Evolutionary conservation across 1,284 basidiomycete species (phyloP), one percentile per base, ranked within the genome.

Genomic region (Schizopora paradoxa): DNA sequence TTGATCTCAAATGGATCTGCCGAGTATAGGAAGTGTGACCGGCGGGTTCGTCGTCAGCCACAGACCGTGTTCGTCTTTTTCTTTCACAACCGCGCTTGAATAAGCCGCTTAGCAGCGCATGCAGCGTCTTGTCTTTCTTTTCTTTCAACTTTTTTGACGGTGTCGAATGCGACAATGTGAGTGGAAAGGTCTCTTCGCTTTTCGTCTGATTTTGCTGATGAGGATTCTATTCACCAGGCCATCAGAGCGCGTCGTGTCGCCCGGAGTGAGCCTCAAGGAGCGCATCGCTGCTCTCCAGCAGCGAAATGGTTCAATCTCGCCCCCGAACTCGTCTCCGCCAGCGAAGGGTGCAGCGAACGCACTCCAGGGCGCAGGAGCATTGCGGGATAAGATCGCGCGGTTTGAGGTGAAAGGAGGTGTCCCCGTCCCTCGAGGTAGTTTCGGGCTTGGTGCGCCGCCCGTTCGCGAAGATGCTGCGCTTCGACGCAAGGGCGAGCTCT

Each of bases 371-470:
- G 70, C 43, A 71, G n/a, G n/a, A n/a, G 67, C 23, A 64, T 39
- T 87, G 8, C 74, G 74, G 19, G 84, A 82, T 61, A 86, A 77
- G 65, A 87, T 87, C 53, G 83, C 85, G 26, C 78, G 73, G 54
- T 87, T 88, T 50, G 86, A 88, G 65, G 70, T 72, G 63, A 82
- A 85, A 58, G 86, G 86, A 38, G 82, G 78, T 14, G 69, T 82
- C 1, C 84, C 85, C 16, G 76, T 77, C 33, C 86, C 85, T n/a
- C 69, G 82, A 41, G 79, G 80, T 5, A 78, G 80, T 50, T 86
- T 87, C 61, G 83, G 75, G 10, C 65, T 85, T 53, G 80, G 80
- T n/a, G 75, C 74, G 5, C 79, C 80, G 5, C 76, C 76, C 13
- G 44, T 42, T 7, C 47, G 68, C 32, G 76, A 74, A 41, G 68